Conservation (phyloP, 2,329 filamentous ascomycete species). For the Fusarium luffae region DNA sequence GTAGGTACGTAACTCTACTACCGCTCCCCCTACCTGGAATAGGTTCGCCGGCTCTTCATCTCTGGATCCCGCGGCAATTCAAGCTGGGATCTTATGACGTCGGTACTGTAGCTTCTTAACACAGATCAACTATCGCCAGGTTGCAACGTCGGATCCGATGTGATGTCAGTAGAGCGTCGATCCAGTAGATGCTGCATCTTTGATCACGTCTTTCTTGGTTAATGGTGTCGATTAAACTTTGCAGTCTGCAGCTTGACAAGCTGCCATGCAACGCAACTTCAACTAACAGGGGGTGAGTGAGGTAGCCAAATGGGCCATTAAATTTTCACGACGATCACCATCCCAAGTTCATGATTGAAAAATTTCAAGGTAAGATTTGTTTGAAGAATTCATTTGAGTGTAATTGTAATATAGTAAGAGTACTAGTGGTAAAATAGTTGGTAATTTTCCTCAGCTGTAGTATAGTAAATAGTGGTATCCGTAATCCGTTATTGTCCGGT, state of each 20-base stretch:
- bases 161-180: conserved; percentile 25
- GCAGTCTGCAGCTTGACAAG: not conserved
- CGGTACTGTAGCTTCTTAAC: not conserved
- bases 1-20: conserved; percentile 1
- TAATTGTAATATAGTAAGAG: conserved; percentile 29
- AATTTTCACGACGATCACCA: conserved; percentile 19
- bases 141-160: conserved; percentile 10
- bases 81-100: conserved; percentile 25
- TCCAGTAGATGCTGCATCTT: not conserved
- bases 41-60: conserved; percentile 14
- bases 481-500: conserved; percentile 28
- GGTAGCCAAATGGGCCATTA: not conserved
- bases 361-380: not conserved
- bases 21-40: not conserved
- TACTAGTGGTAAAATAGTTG: conserved; percentile 26
- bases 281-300: not conserved
- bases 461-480: conserved; percentile 28
- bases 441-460: conserved; percentile 22
- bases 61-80: conserved; percentile 10
- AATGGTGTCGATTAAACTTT: not conserved
- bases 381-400: conserved; percentile 13
- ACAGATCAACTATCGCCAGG: conserved; percentile 6
- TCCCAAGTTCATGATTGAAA: not conserved
- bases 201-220: conserved; percentile 1
- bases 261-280: conserved; percentile 3